These are phyloP conservation scores for Ceratobasidium sp. DNA, from an alignment of 1,284 basidiomycete species.

Conservation along the genomic window DNA sequence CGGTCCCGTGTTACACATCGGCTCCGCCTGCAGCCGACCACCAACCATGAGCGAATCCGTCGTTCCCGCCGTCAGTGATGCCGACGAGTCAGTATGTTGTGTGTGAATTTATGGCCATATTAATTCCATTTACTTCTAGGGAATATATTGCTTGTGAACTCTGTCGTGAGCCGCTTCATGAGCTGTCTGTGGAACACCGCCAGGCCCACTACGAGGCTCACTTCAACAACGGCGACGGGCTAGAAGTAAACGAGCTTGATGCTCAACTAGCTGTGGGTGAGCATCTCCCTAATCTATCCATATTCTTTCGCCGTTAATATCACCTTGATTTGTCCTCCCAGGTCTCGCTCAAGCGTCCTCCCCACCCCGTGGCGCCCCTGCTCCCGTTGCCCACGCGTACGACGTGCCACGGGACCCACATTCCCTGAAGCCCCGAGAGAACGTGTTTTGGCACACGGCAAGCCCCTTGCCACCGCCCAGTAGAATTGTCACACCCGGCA, in stretches of 20 bases:
- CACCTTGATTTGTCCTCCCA: neutral
- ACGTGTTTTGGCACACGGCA: constrained; percentile 72
- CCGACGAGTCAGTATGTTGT: constrained; percentile 8
- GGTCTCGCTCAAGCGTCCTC: constrained; percentile 24
- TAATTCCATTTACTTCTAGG: constrained; percentile 2
- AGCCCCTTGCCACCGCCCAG: constrained; percentile 63
- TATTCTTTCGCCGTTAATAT: neutral
- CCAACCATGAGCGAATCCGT: constrained; percentile 34
- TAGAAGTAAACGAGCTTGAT: constrained; percentile 46
- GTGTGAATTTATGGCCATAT: neutral
- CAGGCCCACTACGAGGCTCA: constrained; percentile 51
- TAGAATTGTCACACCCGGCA: constrained; percentile 77
- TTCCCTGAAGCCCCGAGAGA: constrained; percentile 53
- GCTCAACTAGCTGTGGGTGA: constrained; percentile 26
- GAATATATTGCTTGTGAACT: constrained; percentile 31
- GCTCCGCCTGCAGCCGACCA: constrained; percentile 16
- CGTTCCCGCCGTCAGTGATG: constrained; percentile 17
- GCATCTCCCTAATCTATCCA: constrained; percentile 2
- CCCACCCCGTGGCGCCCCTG: constrained; percentile 4
- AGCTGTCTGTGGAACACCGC: constrained; percentile 46
- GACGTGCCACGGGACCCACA: neutral
- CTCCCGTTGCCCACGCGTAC: neutral
- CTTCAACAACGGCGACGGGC: constrained; percentile 47
- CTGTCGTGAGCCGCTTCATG: constrained; percentile 44
- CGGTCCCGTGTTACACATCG: neutral